These are phyloP conservation scores for Ceratocystis ficicola DNA, from an alignment of 2,329 filamentous ascomycete species.

Conservation along the genomic window DNA sequence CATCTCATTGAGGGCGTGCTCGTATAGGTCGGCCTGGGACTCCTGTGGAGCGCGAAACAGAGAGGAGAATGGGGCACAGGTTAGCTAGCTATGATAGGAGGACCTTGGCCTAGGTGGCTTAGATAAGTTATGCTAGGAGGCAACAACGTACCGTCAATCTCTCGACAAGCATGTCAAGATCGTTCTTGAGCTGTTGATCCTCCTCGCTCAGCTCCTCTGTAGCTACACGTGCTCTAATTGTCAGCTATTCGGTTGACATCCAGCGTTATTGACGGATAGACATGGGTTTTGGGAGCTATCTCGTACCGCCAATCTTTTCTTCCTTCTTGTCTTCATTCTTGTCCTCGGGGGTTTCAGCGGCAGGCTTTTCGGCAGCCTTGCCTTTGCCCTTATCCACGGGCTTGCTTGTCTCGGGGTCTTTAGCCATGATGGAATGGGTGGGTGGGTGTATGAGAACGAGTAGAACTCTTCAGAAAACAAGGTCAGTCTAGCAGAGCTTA, in stretches of 20 bases:
- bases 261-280: constrained; percentile 8
- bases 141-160: constrained; percentile 59
- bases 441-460: constrained; percentile 4
- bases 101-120: not conserved
- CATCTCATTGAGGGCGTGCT: constrained; percentile 85
- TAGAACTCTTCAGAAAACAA: constrained; percentile 7
- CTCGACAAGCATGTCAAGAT: constrained; percentile 96
- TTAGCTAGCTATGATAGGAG: constrained; percentile 12
- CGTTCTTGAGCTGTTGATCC: constrained; percentile 94
- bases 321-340: constrained; percentile 59
- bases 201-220: constrained; percentile 91
- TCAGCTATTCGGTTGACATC: constrained; percentile 7
- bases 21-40: constrained; percentile 75
- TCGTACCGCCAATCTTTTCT: constrained; percentile 30
- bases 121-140: not conserved
- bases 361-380: constrained; percentile 62
- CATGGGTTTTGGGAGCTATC: constrained; percentile 30
- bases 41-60: constrained; percentile 45
- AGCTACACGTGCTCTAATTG: constrained; percentile 25
- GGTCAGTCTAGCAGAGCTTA: constrained; percentile 3
- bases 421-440: constrained; percentile 58
- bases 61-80: not conserved
- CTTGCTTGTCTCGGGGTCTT: constrained; percentile 79
- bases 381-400: constrained; percentile 90
- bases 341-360: constrained; percentile 43